phyloP scores from a whole-genome alignment of 2,329 filamentous ascomycete species.

The Rutstroemia sp. region DNA sequence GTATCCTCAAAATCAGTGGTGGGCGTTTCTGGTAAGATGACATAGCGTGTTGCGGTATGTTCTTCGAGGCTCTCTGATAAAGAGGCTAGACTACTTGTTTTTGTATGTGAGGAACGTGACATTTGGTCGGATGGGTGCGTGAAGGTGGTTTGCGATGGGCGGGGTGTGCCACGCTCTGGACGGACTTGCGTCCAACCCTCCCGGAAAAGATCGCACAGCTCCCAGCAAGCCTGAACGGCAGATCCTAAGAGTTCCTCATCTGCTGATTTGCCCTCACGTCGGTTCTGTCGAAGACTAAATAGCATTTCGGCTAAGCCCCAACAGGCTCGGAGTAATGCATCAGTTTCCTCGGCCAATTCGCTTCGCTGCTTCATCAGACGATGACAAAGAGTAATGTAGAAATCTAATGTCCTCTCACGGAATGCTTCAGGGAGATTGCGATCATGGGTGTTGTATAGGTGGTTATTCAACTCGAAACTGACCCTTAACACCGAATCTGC shows the following conservation, averaged over 20 bases:
- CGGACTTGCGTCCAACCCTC: constrained; percentile 87
- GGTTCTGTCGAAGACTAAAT: constrained; percentile 80
- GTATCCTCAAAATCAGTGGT: constrained; percentile 95
- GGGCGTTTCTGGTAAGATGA: constrained; percentile 65
- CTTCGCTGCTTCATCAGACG: constrained; percentile 91
- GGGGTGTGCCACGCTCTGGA: constrained; percentile 77
- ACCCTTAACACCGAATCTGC: constrained; percentile 84
- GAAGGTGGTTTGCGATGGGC: constrained; percentile 72
- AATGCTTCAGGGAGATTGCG: constrained; percentile 78
- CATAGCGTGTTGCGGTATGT: constrained; percentile 13
- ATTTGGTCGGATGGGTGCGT: constrained; percentile 6
- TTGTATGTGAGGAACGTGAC: constrained; percentile 27
- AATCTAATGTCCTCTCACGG: constrained; percentile 82
- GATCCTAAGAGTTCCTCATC: constrained; percentile 83
- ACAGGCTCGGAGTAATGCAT: constrained; percentile 75
- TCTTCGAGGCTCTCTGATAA: constrained; percentile 38
- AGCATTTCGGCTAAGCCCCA: constrained; percentile 91
- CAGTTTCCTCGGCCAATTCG: constrained; percentile 71
- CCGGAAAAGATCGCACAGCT: constrained; percentile 86
- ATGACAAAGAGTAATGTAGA: constrained; percentile 90
- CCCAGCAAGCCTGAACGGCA: constrained; percentile 90
- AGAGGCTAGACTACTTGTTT: constrained; percentile 40
- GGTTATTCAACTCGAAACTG: constrained; percentile 92
- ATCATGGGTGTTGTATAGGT: constrained; percentile 89
- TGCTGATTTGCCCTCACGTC: constrained; percentile 60